phyloP scores from a whole-genome alignment of 192 early-diverging fungal genomes.

The Umbelopsis vinacea region DNA sequence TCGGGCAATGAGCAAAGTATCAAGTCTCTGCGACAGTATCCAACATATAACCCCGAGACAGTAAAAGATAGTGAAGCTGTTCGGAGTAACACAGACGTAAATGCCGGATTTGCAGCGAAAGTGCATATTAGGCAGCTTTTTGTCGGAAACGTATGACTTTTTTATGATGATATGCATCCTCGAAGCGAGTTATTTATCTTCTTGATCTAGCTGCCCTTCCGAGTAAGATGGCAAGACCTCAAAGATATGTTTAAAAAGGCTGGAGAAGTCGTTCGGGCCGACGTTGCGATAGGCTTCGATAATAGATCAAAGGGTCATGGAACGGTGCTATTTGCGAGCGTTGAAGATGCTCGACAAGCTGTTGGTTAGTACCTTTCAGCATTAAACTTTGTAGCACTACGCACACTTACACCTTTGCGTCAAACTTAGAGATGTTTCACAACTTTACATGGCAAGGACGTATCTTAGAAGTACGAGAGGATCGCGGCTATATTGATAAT shows the following conservation, averaged over 20 bases:
- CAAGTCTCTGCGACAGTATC: too few species aligned
- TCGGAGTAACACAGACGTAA: background rate
- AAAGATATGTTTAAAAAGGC: slow-evolving; percentile 71
- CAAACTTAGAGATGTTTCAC: slow-evolving; percentile 57
- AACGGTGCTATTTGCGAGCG: slow-evolving; percentile 66
- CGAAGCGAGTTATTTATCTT: background rate
- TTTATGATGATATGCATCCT: background rate
- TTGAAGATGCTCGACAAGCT: slow-evolving; percentile 72
- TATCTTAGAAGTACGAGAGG: slow-evolving; percentile 74
- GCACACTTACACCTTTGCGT: background rate
- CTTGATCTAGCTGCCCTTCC: slow-evolving; percentile 63
- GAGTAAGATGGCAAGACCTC: slow-evolving; percentile 77
- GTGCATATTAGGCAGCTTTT: slow-evolving; percentile 55
- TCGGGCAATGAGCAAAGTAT: too few species aligned
- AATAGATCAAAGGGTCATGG: slow-evolving; percentile 75
- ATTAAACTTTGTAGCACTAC: slow-evolving; percentile 1
- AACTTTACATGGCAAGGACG: slow-evolving; percentile 75
- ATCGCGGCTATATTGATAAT: slow-evolving; percentile 58
- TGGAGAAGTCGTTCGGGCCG: slow-evolving; percentile 69
- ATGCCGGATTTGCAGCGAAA: background rate
- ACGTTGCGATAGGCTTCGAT: slow-evolving; percentile 59
- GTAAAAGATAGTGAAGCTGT: background rate
- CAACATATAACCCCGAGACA: too few species aligned
- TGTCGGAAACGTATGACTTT: slow-evolving; percentile 66
- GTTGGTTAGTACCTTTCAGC: slow-evolving; percentile 46